A percentile compares a stretch with the other conserved stretches of the same genome.
These are phyloP conservation scores for Aspergillus quadricinctus DNA, from an alignment of 2,329 filamentous ascomycete genomes.

Conservation along the genomic window DNA sequence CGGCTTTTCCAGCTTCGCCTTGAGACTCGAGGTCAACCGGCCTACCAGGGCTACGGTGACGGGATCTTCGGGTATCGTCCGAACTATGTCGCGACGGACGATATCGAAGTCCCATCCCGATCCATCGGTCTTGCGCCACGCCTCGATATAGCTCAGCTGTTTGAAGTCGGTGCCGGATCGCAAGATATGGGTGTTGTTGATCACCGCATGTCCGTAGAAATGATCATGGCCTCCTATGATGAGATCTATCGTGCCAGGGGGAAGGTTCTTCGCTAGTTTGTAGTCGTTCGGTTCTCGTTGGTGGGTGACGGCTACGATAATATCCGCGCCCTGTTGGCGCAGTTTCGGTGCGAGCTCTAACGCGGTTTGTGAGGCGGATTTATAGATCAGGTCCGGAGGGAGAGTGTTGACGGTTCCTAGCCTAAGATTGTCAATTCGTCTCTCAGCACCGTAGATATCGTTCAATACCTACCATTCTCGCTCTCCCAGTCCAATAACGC, in stretches of 20 bases:
- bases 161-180: slow-evolving; percentile 89
- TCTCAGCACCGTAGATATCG: neutral
- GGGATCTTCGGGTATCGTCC: slow-evolving; percentile 61
- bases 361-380: slow-evolving; percentile 71
- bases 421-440: slow-evolving; percentile 26
- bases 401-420: slow-evolving; percentile 83
- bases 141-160: slow-evolving; percentile 83
- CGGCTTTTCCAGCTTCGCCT: slow-evolving; percentile 73
- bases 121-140: slow-evolving; percentile 52
- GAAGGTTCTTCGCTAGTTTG: slow-evolving; percentile 69
- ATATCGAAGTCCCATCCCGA: slow-evolving; percentile 75
- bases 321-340: slow-evolving; percentile 71
- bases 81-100: slow-evolving; percentile 66
- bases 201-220: slow-evolving; percentile 71
- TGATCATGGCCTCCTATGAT: slow-evolving; percentile 89
- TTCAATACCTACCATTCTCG: slow-evolving; percentile 62
- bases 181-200: slow-evolving; percentile 79
- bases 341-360: slow-evolving; percentile 69
- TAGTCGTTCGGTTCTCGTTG: slow-evolving; percentile 85
- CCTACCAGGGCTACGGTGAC: slow-evolving; percentile 60
- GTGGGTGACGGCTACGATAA: slow-evolving; percentile 78
- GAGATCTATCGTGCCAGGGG: slow-evolving; percentile 72
- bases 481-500: slow-evolving; percentile 80
- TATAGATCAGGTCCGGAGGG: slow-evolving; percentile 77
- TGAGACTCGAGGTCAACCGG: slow-evolving; percentile 67